Evolutionary conservation across 352 stramenopile species (phyloP).

Genomic region (Globisporangium megalacanthum): DNA sequence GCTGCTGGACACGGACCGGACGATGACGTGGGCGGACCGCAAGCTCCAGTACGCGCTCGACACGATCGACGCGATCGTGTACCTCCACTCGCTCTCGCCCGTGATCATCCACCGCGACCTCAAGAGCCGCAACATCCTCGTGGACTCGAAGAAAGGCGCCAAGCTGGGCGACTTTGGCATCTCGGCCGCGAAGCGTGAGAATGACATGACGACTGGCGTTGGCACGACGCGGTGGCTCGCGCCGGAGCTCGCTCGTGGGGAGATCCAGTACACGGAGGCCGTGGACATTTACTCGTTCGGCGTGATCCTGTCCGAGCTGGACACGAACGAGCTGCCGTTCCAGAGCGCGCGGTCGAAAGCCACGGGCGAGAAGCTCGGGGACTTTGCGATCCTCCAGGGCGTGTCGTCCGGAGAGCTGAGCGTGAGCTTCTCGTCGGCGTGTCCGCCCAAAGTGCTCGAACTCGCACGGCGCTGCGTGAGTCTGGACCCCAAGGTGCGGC

Average conservation of each 20-base stretch:
- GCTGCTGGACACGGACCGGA: constrained; percentile 31
- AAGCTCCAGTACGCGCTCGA: constrained; percentile 56
- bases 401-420: constrained; percentile 36
- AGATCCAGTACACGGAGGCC: constrained; percentile 55
- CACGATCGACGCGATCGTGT: constrained; percentile 64
- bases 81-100: constrained; percentile 55
- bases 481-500: constrained; percentile 45
- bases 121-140: constrained; percentile 67
- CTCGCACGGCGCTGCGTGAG: constrained; percentile 49
- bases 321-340: constrained; percentile 68
- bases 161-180: constrained; percentile 71
- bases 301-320: constrained; percentile 60
- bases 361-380: constrained; percentile 39
- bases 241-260: constrained; percentile 54
- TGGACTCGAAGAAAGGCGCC: constrained; percentile 52
- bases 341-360: constrained; percentile 22
- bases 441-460: constrained; percentile 35
- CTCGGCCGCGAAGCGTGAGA: constrained; percentile 41
- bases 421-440: constrained; percentile 33
- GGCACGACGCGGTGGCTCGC: constrained; percentile 61
- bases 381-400: constrained; percentile 53
- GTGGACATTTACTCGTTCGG: constrained; percentile 69
- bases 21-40: constrained; percentile 23
- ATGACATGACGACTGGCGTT: constrained; percentile 59
- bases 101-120: constrained; percentile 70